A percentile compares a stretch with the other conserved stretches of the same genome.
Conservation (phyloP, 2,329 filamentous ascomycete genomes). For the Hypoxylon sp. region DNA sequence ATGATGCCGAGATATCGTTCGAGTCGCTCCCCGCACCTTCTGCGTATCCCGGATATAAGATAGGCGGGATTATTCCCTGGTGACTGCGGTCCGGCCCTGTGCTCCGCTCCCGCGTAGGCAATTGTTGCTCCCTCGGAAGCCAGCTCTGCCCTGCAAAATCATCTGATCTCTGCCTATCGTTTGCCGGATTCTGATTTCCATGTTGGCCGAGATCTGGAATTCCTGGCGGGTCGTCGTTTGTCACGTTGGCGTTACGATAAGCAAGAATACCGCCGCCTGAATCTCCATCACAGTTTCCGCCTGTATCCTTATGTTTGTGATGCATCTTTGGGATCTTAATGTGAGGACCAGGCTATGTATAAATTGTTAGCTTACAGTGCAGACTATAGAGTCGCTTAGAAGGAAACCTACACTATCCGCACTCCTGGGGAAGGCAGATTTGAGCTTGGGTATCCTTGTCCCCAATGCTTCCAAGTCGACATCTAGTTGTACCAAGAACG, state of each 20-base stretch:
- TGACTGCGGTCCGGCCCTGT: constrained; percentile 33
- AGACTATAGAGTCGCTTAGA: background rate
- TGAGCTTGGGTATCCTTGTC: constrained; percentile 71
- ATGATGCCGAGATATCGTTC: constrained; percentile 65
- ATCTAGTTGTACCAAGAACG: constrained; percentile 93
- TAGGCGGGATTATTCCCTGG: constrained; percentile 35
- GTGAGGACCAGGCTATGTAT: constrained; percentile 53
- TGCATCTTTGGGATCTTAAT: constrained; percentile 35
- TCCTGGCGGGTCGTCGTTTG: constrained; percentile 57
- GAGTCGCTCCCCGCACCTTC: constrained; percentile 61
- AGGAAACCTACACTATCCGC: constrained; percentile 64
- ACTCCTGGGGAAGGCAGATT: constrained; percentile 68
- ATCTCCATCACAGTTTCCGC: constrained; percentile 21
- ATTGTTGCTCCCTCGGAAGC: constrained; percentile 59
- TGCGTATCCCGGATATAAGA: constrained; percentile 55
- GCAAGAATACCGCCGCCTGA: constrained; percentile 58
- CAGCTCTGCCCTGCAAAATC: constrained; percentile 49
- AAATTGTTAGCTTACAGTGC: constrained; percentile 43
- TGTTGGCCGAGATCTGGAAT: constrained; percentile 60
- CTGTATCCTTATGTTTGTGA: constrained; percentile 20
- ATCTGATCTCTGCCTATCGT: constrained; percentile 27
- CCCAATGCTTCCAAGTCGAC: constrained; percentile 87
- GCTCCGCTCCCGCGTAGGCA: constrained; percentile 53
- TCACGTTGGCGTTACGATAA: constrained; percentile 57
- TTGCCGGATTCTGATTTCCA: constrained; percentile 45